These are phyloP conservation scores for Teratosphaeria zuluensis DNA, from an alignment of 2,329 filamentous ascomycete genomes.

Conservation along the genomic window DNA sequence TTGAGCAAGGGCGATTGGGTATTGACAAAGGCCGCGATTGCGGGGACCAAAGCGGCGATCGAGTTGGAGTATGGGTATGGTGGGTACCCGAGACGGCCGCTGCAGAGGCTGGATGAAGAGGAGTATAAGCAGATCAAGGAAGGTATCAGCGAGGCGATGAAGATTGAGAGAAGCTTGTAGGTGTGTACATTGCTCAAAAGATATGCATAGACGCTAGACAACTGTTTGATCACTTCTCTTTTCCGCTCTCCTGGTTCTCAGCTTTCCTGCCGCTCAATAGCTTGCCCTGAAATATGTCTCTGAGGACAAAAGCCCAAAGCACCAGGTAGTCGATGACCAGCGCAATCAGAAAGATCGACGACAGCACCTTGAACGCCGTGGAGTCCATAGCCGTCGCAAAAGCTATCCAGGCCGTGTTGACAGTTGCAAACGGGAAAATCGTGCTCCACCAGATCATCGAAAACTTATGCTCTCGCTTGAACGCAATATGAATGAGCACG, in stretches of 20 bases:
- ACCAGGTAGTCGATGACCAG: constrained; percentile 8
- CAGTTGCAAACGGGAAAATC: constrained; percentile 13
- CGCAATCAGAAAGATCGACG: constrained; percentile 5
- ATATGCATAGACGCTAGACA: background rate
- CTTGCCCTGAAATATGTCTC: constrained; percentile 7
- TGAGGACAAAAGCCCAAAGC: constrained; percentile 7
- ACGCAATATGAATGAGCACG: constrained; percentile 3
- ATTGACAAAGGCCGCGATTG: constrained; percentile 70
- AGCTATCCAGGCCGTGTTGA: constrained; percentile 8
- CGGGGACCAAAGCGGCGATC: constrained; percentile 77
- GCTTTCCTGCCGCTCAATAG: constrained; percentile 5
- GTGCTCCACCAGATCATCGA: constrained; percentile 11
- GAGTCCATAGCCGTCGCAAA: constrained; percentile 8
- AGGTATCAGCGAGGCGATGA: constrained; percentile 21
- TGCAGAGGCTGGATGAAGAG: constrained; percentile 55
- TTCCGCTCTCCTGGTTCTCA: background rate
- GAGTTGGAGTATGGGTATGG: constrained; percentile 76
- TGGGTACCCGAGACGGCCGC: constrained; percentile 61
- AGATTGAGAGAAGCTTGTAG: constrained; percentile 20
- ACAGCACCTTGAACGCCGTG: constrained; percentile 9
- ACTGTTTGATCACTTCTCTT: background rate
- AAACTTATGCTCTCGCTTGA: constrained; percentile 6
- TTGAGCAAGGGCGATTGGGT: constrained; percentile 74
- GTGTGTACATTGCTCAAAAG: background rate
- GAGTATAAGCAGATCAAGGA: constrained; percentile 18